A percentile compares a stretch with the other conserved stretches of the same genome.
Evolutionary conservation across 495 filamentous ascomycete genomes (phyloP).

Genomic region (Lepidopterella palustris): DNA sequence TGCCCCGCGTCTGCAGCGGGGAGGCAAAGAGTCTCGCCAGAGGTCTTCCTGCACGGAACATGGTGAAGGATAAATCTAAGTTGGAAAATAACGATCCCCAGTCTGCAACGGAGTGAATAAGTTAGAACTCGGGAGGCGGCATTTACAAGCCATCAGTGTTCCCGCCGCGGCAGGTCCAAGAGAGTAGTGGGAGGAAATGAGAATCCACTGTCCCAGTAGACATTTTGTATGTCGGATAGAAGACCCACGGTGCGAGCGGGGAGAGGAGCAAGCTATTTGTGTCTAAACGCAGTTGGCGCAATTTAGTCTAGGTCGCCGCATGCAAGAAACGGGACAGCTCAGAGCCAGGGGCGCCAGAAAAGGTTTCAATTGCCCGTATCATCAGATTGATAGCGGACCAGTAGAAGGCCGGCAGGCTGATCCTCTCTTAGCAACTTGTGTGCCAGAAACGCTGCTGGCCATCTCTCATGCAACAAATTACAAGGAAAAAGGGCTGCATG

Average conservation of each 20-base stretch:
- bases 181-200: conserved; percentile 1
- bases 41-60: conserved; percentile 19
- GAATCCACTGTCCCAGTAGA: conserved; percentile 13
- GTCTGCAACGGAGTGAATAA: conserved; percentile 1
- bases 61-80: conserved; percentile 7
- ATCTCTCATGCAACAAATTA: conserved; percentile 19
- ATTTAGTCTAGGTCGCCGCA: conserved; percentile 8
- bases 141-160: conserved; percentile 20
- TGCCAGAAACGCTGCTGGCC: conserved; percentile 6
- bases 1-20: conserved; percentile 23
- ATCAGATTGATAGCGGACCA: conserved; percentile 5
- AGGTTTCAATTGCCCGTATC: conserved; percentile 10
- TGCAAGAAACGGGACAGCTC: conserved; percentile 21
- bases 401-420: conserved; percentile 17
- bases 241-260: conserved; percentile 19
- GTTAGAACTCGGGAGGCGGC: not conserved
- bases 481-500: conserved; percentile 31
- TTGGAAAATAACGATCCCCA: conserved; percentile 5
- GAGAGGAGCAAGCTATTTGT: conserved; percentile 24
- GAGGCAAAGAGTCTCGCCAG: conserved; percentile 20
- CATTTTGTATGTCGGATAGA: conserved; percentile 26
- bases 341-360: conserved; percentile 17
- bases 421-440: conserved; percentile 2
- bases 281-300: conserved; percentile 33
- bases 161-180: not conserved